A percentile compares a stretch with the other conserved stretches of the same genome.
These are phyloP conservation scores for Colletotrichum tabaci DNA, from an alignment of 2,329 filamentous ascomycete species.

Conservation along the genomic window DNA sequence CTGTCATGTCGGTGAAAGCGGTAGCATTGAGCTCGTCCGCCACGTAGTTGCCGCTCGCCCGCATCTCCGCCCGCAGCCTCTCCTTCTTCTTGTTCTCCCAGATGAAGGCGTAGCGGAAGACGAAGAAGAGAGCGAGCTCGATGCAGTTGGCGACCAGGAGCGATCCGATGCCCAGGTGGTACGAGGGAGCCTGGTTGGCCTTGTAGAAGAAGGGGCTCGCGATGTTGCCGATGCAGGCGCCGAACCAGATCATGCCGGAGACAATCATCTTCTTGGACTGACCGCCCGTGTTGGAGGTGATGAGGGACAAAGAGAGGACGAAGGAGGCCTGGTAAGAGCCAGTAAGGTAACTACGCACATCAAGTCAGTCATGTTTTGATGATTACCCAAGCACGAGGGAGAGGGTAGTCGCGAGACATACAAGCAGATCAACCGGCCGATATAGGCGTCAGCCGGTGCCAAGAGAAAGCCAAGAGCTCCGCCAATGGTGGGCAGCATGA, in stretches of 20 bases:
- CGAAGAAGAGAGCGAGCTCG: slow-evolving; percentile 56
- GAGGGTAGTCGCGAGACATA: slow-evolving; percentile 44
- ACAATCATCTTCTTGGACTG: slow-evolving; percentile 76
- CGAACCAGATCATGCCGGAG: slow-evolving; percentile 73
- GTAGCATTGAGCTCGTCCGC: slow-evolving; percentile 54
- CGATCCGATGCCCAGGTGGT: slow-evolving; percentile 57
- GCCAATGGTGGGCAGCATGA: slow-evolving; percentile 71
- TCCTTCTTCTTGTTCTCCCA: slow-evolving; percentile 59
- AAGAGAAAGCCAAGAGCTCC: slow-evolving; percentile 72
- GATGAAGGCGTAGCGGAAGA: slow-evolving; percentile 55
- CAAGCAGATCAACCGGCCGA: slow-evolving; percentile 71
- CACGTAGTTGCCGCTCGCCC: slow-evolving; percentile 45
- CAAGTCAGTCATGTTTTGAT: too few species aligned
- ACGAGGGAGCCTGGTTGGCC: slow-evolving; percentile 62
- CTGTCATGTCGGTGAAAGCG: slow-evolving; percentile 59
- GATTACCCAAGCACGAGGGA: neutral
- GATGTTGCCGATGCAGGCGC: slow-evolving; percentile 73
- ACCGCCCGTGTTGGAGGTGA: slow-evolving; percentile 66
- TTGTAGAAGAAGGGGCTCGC: slow-evolving; percentile 75
- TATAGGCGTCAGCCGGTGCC: slow-evolving; percentile 63
- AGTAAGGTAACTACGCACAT: slow-evolving; percentile 49
- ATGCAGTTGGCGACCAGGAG: slow-evolving; percentile 59
- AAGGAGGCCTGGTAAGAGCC: slow-evolving; percentile 59
- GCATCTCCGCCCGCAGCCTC: slow-evolving; percentile 50
- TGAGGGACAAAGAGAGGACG: slow-evolving; percentile 59